Conservation (phyloP, 208 protist genomes). For the Trypanosoma caninum region DNA sequence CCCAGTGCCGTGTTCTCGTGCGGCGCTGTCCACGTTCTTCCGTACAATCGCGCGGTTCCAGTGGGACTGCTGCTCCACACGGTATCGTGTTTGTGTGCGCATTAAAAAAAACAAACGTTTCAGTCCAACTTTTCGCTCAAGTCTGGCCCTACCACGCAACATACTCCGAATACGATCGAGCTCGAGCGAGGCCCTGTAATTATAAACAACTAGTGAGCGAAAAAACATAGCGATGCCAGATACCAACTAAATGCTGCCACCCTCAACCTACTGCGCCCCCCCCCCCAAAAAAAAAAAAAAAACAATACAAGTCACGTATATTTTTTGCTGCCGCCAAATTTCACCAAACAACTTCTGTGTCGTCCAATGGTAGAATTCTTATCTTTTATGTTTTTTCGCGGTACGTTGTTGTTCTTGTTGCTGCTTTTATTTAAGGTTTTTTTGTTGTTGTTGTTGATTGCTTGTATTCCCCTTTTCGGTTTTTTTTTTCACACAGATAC, state of each 20-base stretch:
- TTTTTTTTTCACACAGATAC: too few relatives aligned
- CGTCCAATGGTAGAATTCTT: too few relatives aligned
- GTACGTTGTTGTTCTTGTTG: too few relatives aligned
- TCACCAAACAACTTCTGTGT: too few relatives aligned
- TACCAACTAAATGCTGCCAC: neutral
- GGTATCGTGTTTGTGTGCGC: slow-evolving; percentile 87
- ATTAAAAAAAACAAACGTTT: slow-evolving; percentile 85
- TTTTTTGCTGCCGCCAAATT: too few relatives aligned
- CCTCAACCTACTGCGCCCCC: neutral
- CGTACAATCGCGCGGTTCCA: slow-evolving; percentile 82
- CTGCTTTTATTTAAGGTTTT: too few relatives aligned
- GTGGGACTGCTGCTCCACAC: slow-evolving; percentile 77
- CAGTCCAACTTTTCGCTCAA: slow-evolving; percentile 81
- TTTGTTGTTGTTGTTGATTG: too few relatives aligned
- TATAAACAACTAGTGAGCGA: slow-evolving; percentile 25
- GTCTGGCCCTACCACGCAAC: slow-evolving; percentile 70
- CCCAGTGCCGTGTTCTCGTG: slow-evolving; percentile 74
- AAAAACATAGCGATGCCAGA: slow-evolving; percentile 44
- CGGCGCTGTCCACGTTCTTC: slow-evolving; percentile 86
- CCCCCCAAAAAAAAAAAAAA: neutral
- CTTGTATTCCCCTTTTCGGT: too few relatives aligned
- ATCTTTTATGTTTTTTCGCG: too few relatives aligned
- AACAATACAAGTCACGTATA: neutral
- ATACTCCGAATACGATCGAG: slow-evolving; percentile 81
- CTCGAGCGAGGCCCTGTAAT: slow-evolving; percentile 76